phyloP scores from a whole-genome alignment of 1,284 basidiomycete species.

The Moesziomyces globuligerus region DNA sequence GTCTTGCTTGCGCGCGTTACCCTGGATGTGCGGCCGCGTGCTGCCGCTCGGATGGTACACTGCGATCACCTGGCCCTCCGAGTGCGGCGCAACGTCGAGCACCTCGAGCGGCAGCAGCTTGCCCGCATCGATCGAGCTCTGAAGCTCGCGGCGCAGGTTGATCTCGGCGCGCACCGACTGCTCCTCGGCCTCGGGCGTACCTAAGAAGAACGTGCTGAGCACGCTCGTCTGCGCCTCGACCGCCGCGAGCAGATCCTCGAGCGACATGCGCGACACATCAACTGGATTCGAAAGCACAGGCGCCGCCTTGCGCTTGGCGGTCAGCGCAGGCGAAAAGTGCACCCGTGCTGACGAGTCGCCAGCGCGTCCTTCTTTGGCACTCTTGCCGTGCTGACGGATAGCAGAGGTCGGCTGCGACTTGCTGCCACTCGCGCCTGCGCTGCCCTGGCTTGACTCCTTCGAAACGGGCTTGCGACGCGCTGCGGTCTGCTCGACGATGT shows the following conservation, averaged over 20 bases:
- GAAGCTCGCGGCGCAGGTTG: slow-evolving; percentile 69
- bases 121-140: slow-evolving; percentile 66
- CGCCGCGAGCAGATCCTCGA: slow-evolving; percentile 69
- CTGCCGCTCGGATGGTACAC: slow-evolving; percentile 70
- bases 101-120: slow-evolving; percentile 68
- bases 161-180: slow-evolving; percentile 69
- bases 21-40: slow-evolving; percentile 69
- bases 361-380: slow-evolving; percentile 32
- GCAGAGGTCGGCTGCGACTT: slow-evolving; percentile 44
- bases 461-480: slow-evolving; percentile 3
- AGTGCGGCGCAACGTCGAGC: slow-evolving; percentile 66
- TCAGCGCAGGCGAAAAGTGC: slow-evolving; percentile 64
- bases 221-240: slow-evolving; percentile 69
- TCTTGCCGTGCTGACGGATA: slow-evolving; percentile 43
- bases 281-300: slow-evolving; percentile 58
- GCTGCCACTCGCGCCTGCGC: slow-evolving; percentile 4
- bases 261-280: slow-evolving; percentile 68
- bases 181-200: slow-evolving; percentile 70
- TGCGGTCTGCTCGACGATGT: slow-evolving; percentile 25
- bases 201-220: slow-evolving; percentile 67
- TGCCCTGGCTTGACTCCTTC: slow-evolving; percentile 1
- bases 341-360: slow-evolving; percentile 35
- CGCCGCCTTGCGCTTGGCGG: slow-evolving; percentile 60
- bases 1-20: slow-evolving; percentile 70
- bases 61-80: slow-evolving; percentile 68